A percentile compares a stretch with the other conserved stretches of the same genome.
These are phyloP conservation scores for Knoxdaviesia proteae DNA, from an alignment of 2,329 filamentous ascomycete genomes.

Conservation along the genomic window DNA sequence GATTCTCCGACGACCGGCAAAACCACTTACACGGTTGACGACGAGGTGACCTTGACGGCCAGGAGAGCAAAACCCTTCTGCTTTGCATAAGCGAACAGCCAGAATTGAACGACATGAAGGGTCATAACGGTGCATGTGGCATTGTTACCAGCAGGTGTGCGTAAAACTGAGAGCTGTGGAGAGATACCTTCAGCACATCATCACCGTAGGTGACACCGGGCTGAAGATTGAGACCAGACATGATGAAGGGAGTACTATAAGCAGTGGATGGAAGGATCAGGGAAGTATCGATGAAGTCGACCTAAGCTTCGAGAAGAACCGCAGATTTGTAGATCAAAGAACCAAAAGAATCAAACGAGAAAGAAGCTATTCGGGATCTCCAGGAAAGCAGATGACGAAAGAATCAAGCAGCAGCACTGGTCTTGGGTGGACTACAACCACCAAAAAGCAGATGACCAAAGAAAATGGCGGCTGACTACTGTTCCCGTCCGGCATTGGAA, in stretches of 20 bases:
- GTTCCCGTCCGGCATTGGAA: no score
- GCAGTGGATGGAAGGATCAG: conserved; percentile 3
- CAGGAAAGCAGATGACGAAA: neutral
- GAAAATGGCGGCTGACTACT: no score
- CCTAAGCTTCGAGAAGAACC: neutral
- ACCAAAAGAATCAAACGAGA: conserved; percentile 1
- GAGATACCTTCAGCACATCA: conserved; percentile 20
- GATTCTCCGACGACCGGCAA: no score
- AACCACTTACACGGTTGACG: conserved; percentile 30
- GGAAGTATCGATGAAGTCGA: neutral
- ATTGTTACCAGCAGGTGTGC: neutral
- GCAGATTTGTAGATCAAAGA: neutral
- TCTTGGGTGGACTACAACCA: no score
- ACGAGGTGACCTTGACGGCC: conserved; percentile 85
- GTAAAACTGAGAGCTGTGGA: neutral
- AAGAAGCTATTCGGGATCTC: neutral
- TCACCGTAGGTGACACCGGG: conserved; percentile 32
- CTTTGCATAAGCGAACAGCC: conserved; percentile 76
- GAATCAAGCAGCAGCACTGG: no score
- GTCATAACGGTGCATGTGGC: neutral
- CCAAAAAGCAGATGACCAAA: no score
- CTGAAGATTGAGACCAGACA: conserved; percentile 25
- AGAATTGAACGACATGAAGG: neutral
- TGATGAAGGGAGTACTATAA: conserved; percentile 6
- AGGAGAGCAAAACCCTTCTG: conserved; percentile 78